Conservation (phyloP, 441 rosid genomes). For the Jatropha podagrica region DNA sequence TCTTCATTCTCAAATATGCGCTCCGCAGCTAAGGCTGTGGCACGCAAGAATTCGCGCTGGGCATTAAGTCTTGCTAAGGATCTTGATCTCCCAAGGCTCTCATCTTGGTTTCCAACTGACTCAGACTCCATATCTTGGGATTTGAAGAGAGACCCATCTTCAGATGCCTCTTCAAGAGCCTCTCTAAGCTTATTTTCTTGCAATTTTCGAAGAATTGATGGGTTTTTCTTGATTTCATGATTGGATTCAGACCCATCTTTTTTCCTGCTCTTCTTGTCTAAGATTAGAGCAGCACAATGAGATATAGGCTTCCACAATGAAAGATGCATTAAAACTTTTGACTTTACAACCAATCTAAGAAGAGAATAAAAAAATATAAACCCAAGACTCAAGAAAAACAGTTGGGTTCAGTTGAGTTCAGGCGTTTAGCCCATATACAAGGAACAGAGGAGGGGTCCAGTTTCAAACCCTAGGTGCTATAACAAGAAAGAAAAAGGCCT, state of each 20-base stretch:
- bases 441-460: constrained; percentile 15
- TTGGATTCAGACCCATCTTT: constrained; percentile 70
- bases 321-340: constrained; percentile 73
- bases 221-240: constrained; percentile 43
- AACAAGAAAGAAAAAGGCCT: constrained; percentile 5
- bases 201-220: constrained; percentile 55
- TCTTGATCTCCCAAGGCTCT: constrained; percentile 73
- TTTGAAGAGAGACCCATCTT: constrained; percentile 80
- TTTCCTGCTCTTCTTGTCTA: constrained; percentile 87
- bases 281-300: constrained; percentile 92
- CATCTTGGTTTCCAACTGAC: constrained; percentile 50
- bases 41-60: constrained; percentile 86
- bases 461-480: constrained; percentile 33
- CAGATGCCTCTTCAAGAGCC: constrained; percentile 95
- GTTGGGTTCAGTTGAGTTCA: constrained; percentile 18
- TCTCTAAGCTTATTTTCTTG: constrained; percentile 83
- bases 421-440: constrained; percentile 54
- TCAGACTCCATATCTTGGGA: constrained; percentile 73
- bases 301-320: constrained; percentile 96
- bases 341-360: constrained; percentile 18
- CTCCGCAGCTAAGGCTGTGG: constrained; percentile 83
- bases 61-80: constrained; percentile 95
- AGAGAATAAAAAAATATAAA: constrained; percentile 23
- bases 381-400: constrained; percentile 27
- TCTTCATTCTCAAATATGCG: constrained; percentile 64